These are phyloP conservation scores for Parathielavia appendiculata DNA, from an alignment of 495 filamentous ascomycete genomes.

Conservation along the genomic window DNA sequence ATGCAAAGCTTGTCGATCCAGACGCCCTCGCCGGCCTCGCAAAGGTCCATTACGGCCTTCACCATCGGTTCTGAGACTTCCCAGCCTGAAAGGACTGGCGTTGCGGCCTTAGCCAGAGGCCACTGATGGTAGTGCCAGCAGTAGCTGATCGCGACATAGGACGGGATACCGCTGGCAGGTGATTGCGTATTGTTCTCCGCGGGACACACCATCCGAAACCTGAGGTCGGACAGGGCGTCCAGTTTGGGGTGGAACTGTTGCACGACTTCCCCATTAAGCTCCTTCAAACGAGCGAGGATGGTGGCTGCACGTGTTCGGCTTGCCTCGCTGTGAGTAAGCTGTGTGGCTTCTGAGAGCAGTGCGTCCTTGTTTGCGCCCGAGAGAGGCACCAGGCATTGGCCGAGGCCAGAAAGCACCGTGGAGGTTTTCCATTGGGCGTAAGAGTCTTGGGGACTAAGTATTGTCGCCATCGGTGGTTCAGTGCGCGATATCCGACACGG, in stretches of 20 bases:
- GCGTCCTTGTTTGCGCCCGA: constrained; percentile 9
- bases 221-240: constrained; percentile 12
- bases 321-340: not conserved
- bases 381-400: constrained; percentile 9
- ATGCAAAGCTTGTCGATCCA: constrained; percentile 37
- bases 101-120: constrained; percentile 10
- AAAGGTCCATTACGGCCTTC: constrained; percentile 19
- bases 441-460: not conserved
- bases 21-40: constrained; percentile 13
- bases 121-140: constrained; percentile 27
- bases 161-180: not conserved
- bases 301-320: constrained; percentile 9
- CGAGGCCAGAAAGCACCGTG: constrained; percentile 4
- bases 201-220: constrained; percentile 19
- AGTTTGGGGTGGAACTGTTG: constrained; percentile 18
- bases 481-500: not conserved
- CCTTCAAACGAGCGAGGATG: constrained; percentile 14
- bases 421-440: constrained; percentile 1
- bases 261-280: constrained; percentile 19
- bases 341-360: constrained; percentile 4
- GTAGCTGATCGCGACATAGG: constrained; percentile 27
- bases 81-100: constrained; percentile 16
- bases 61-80: constrained; percentile 26
- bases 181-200: not conserved
- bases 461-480: not conserved